Evolutionary conservation across 768 basidiomycete species (phyloP).

Genomic region (Daedalea quercina): DNA sequence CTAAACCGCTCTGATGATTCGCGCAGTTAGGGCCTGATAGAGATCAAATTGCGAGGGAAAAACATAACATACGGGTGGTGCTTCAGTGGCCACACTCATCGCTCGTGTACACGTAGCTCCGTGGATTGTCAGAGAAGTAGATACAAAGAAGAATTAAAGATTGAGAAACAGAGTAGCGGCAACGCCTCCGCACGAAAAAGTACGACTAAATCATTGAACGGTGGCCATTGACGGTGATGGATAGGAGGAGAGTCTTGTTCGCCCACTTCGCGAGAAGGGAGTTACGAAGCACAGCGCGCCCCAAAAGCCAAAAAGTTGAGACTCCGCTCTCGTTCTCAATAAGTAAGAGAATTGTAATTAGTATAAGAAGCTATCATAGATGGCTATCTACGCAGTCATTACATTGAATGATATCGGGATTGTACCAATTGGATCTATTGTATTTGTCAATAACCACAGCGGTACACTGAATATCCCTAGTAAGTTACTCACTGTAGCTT

Average conservation of each 20-base stretch:
- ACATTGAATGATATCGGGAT: too few relatives aligned
- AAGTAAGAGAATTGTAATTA: too few relatives aligned
- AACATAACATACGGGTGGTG: not conserved
- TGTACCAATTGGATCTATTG: too few relatives aligned
- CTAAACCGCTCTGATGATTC: not conserved
- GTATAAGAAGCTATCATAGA: too few relatives aligned
- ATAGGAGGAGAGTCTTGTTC: not conserved
- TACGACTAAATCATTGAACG: not conserved
- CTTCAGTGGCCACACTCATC: not conserved
- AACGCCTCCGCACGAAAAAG: not conserved
- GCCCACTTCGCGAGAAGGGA: not conserved
- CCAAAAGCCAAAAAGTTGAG: not conserved
- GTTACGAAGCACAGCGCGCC: not conserved
- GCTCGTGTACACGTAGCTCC: not conserved
- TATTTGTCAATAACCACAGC: too few relatives aligned
- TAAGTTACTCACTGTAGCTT: too few relatives aligned
- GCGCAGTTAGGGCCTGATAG: not conserved
- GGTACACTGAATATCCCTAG: too few relatives aligned
- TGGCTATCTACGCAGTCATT: too few relatives aligned
- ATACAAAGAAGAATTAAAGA: not conserved
- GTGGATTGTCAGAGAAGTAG: not conserved
- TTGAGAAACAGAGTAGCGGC: not conserved
- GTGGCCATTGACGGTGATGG: not conserved
- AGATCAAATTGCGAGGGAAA: too few relatives aligned
- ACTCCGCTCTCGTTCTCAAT: too few relatives aligned